phyloP scores from a whole-genome alignment of 768 basidiomycete species.

The Boletus barrowsii region DNA sequence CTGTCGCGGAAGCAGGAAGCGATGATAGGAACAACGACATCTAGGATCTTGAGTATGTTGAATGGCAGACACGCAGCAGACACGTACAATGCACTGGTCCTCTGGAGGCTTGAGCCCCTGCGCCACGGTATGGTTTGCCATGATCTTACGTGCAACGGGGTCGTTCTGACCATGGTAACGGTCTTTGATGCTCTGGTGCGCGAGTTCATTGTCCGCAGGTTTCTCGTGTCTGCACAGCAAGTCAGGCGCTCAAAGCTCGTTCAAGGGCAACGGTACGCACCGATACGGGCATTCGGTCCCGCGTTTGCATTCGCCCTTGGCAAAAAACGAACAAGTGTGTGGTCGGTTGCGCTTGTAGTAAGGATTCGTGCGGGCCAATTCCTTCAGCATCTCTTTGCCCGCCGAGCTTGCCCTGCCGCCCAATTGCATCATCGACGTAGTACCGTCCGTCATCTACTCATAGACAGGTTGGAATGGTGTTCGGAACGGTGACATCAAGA shows the following conservation, averaged over 20 bases:
- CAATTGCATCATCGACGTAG: constrained; percentile 55
- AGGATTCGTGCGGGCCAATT: constrained; percentile 90
- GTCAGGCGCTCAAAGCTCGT: background rate
- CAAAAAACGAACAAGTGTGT: constrained; percentile 92
- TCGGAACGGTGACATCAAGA: background rate
- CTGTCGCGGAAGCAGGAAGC: constrained; percentile 66
- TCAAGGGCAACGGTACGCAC: constrained; percentile 32
- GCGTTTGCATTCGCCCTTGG: constrained; percentile 91
- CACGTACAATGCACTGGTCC: constrained; percentile 77
- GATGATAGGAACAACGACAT: constrained; percentile 85
- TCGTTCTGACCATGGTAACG: constrained; percentile 91
- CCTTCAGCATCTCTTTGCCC: constrained; percentile 96
- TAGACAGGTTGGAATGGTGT: background rate
- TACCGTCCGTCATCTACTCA: constrained; percentile 62
- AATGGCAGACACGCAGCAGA: background rate
- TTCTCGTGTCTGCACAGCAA: constrained; percentile 70
- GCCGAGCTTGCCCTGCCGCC: constrained; percentile 66
- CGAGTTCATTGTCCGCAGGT: constrained; percentile 75
- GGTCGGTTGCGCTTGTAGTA: constrained; percentile 97
- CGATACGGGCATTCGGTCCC: constrained; percentile 91
- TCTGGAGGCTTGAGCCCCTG: constrained; percentile 89
- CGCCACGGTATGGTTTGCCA: constrained; percentile 71
- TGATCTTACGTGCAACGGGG: constrained; percentile 90
- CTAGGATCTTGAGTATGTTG: constrained; percentile 38
- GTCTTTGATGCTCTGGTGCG: constrained; percentile 93